phyloP scores from a whole-genome alignment of 2,329 filamentous ascomycete genomes.

The Biscogniauxia mediterranea region DNA sequence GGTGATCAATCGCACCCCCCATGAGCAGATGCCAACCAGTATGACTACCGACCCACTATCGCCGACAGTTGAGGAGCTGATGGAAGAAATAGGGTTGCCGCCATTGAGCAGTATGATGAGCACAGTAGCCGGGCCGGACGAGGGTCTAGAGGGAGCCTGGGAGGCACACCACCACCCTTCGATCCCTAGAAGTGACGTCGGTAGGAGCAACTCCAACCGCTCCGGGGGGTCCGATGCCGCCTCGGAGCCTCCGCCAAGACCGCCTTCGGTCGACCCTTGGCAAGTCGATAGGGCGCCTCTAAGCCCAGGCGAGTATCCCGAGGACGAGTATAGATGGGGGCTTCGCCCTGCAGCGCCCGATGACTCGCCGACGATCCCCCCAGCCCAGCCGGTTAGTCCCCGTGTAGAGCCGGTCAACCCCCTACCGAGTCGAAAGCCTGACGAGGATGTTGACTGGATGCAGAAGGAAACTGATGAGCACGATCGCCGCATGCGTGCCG shows the following conservation, averaged over 20 bases:
- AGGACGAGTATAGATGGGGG: slow-evolving; percentile 22
- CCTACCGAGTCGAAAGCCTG: slow-evolving; percentile 11
- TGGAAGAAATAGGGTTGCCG: slow-evolving; percentile 26
- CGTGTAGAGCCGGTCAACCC: slow-evolving; percentile 11
- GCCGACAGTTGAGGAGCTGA: slow-evolving; percentile 21
- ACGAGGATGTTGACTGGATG: slow-evolving; percentile 12
- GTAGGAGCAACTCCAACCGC: slow-evolving; percentile 25
- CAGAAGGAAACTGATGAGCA: slow-evolving; percentile 20
- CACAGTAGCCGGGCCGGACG: slow-evolving; percentile 24
- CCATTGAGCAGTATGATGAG: slow-evolving; percentile 25
- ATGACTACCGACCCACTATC: slow-evolving; percentile 23
- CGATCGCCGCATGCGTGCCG: slow-evolving; percentile 25
- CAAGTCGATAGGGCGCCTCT: slow-evolving; percentile 33
- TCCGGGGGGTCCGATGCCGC: slow-evolving; percentile 24
- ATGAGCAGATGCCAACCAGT: slow-evolving; percentile 24
- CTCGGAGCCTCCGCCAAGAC: slow-evolving; percentile 32
- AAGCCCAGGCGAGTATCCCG: slow-evolving; percentile 16
- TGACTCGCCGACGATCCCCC: slow-evolving; percentile 34
- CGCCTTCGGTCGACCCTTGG: slow-evolving; percentile 45
- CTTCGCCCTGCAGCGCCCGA: slow-evolving; percentile 21
- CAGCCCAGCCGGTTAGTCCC: slow-evolving; percentile 25
- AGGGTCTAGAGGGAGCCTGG: slow-evolving; percentile 17
- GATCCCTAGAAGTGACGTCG: slow-evolving; percentile 18
- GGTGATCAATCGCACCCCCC: slow-evolving; percentile 7
- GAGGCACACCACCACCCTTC: slow-evolving; percentile 9